Percentiles rank a stretch among this genome's conserved stretches.
Evolutionary conservation across 257 asterid genomes (phyloP).

Genomic region (Echium plantagineum): DNA sequence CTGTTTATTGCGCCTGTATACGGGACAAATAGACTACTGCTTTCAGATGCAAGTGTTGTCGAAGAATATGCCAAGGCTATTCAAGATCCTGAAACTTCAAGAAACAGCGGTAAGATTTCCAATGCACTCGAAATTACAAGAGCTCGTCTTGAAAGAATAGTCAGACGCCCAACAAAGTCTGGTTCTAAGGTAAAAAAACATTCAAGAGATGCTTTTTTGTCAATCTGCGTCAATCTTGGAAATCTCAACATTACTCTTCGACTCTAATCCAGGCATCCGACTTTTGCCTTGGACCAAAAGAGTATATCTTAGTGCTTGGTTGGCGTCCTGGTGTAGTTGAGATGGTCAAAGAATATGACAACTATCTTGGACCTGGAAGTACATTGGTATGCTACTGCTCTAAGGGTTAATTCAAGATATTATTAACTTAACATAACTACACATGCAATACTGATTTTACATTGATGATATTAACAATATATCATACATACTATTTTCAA

Average conservation of each 20-base stretch:
- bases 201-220: slow-evolving; percentile 6
- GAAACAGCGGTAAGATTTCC: slow-evolving; percentile 24
- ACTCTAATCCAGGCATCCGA: slow-evolving; percentile 57
- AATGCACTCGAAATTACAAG: slow-evolving; percentile 37
- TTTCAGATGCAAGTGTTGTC: slow-evolving; percentile 31
- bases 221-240: slow-evolving; percentile 5
- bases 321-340: slow-evolving; percentile 81
- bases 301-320: slow-evolving; percentile 74
- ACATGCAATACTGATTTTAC: background rate
- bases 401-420: background rate
- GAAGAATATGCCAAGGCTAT: slow-evolving; percentile 24
- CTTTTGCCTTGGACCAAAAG: slow-evolving; percentile 61
- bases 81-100: slow-evolving; percentile 28
- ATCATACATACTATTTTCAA: too few species aligned
- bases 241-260: slow-evolving; percentile 11
- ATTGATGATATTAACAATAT: too few species aligned
- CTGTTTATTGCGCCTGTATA: slow-evolving; percentile 70
- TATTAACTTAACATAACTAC: background rate
- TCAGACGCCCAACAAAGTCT: slow-evolving; percentile 55
- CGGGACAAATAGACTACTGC: slow-evolving; percentile 53
- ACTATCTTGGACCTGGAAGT: slow-evolving; percentile 93
- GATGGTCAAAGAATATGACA: slow-evolving; percentile 91
- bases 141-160: slow-evolving; percentile 53
- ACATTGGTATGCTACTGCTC: slow-evolving; percentile 40
- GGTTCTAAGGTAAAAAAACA: slow-evolving; percentile 63